phyloP scores from a whole-genome alignment of 148 eudicot species.

The Spergularia marina region DNA sequence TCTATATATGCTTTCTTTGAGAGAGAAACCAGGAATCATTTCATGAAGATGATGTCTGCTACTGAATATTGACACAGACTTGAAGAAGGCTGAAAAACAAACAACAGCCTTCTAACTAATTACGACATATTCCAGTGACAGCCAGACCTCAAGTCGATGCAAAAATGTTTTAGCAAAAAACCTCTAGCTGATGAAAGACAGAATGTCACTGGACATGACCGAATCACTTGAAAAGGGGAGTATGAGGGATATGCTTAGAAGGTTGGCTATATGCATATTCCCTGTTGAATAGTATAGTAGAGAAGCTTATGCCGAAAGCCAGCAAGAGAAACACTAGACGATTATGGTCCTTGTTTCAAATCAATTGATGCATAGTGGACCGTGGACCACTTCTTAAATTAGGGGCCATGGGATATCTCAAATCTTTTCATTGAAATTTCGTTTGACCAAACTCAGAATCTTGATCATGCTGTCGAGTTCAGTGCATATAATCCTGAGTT shows the following conservation, averaged over 20 bases:
- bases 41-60: neutral
- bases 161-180: neutral
- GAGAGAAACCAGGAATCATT: too few species aligned
- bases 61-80: neutral
- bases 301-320: neutral
- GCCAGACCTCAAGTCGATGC: neutral
- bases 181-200: neutral
- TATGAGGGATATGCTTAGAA: neutral
- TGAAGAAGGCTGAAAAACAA: neutral
- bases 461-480: neutral
- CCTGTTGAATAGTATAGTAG: neutral
- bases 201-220: conserved; percentile 3
- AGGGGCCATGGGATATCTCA: conserved; percentile 7
- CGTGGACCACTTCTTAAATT: neutral
- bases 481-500: neutral
- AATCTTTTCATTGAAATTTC: neutral
- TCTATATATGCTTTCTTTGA: too few species aligned
- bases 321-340: neutral
- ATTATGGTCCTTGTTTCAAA: conserved; percentile 7
- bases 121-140: neutral
- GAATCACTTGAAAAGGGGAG: conserved; percentile 12
- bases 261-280: neutral
- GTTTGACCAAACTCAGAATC: conserved; percentile 12
- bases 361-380: neutral
- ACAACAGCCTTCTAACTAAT: neutral